Base-by-base conservation (phyloP, 768 basidiomycete species). In the Boletus reticulatus region DNA sequence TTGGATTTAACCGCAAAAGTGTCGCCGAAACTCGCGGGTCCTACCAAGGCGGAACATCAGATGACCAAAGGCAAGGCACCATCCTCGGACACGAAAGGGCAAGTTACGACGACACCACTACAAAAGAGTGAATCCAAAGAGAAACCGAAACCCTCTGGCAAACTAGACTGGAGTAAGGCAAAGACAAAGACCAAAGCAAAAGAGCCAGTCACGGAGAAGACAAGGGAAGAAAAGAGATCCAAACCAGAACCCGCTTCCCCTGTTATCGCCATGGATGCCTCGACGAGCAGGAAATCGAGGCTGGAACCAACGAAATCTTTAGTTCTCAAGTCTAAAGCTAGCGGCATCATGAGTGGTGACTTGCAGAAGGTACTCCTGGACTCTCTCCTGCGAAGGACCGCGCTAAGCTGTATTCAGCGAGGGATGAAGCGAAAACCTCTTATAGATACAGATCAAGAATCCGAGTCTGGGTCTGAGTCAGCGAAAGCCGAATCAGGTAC, bases 81-180 rank as follows among this genome's bases (percentile, higher is more conserved):
- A 17, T 61, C 59, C 13, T 67, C 64, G 4, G 68, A 64, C 32
- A 55, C 56, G 34, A 69, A 73, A 44, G 62, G 62, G 27, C 62
- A 63, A 17, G 55, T 56, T 24, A 63, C 70, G 31, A 65, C 62
- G 67, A 70, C 60, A 10, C 8, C 44, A 53, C 9, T 66, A 32
- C 41, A 52, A 9, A 61, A 57, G 39, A 43, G 36, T 4, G 71
- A 68, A 39, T 31, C 55, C 9, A 70, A 53, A 43, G 67, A 65
- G 63, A 75, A 64, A 47, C 60, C 71, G 0, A 75, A 71, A 48
- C 56, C 66, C 29, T 67, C 77, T 3, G 84, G 84, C 6, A 84
- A 81, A 62, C 74, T 87, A 7, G 81, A 86, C 60, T 88, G 84
- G 76, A 81, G 82, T 67, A 84, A 80, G 59, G 79, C 80, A 27